Base-by-base conservation (phyloP, 805 yeast species). In the Lachancea dasiensis region DNA sequence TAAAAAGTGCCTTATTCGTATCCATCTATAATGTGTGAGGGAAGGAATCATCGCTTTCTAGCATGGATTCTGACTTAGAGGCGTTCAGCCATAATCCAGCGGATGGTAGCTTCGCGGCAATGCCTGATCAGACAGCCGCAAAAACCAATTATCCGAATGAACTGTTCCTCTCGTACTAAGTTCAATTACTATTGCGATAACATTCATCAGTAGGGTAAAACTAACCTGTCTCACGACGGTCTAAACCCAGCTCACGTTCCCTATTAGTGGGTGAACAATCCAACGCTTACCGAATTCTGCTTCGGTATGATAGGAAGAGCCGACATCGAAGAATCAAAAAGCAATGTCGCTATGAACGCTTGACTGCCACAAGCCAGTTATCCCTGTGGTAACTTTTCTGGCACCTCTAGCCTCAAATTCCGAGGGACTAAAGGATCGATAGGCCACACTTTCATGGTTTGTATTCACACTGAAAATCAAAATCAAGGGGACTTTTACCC, bases 51-150 rank as follows among this genome's bases (percentile, higher is more conserved):
- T 61, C 68, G 66, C 67, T 46, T 63, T 52, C 67, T 65, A 49
- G 80, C 78, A 45, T 72, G 70, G 67, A 75, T 73, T 46, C 77
- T 77, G 68, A 60, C 67, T 49, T 62, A 62, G 68, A 65, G 67
- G 68, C 69, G 68, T 63, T 64, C 69, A 64, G 68, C 68, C 68
- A 58, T 64, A 55, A 65, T 66, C 69, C 69, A 61, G 65, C 68
- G 61, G 69, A 64, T 67, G 70, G 68, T 64, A 63, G 68, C 68
- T 63, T 62, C 68, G 67, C 68, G 63, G 67, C 68, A 61, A 53
- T 64, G 66, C 68, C 68, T 63, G 64, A 53, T 62, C 68, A 59
- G 66, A 60, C 67, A 61, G 67, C 66, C 62, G 68, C 68, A 60
- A 61, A 63, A 58, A 61, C 68, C 68, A 63, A 64, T 63, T 62